Percentiles rank a stretch among this genome's conserved stretches.
phyloP scores from a whole-genome alignment of 2,329 filamentous ascomycete species.

The Nakataea oryzae region DNA sequence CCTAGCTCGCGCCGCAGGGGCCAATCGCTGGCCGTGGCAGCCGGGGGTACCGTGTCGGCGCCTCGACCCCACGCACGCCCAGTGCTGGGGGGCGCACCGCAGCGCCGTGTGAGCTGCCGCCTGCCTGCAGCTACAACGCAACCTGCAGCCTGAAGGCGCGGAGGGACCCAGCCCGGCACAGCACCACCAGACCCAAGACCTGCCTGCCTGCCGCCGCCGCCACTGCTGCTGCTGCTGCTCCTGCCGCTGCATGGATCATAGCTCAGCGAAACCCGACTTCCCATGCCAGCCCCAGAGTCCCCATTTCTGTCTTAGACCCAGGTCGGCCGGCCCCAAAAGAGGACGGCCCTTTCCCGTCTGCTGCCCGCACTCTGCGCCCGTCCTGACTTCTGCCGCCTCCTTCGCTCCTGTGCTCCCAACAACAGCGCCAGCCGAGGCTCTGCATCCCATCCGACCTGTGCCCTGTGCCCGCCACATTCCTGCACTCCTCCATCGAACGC shows the following conservation, averaged over 20 bases:
- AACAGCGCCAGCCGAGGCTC: background rate
- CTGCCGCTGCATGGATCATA: background rate
- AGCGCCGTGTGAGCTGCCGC: background rate
- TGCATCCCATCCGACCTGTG: background rate
- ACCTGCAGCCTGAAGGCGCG: background rate
- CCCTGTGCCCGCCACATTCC: background rate
- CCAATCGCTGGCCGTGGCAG: constrained; percentile 5
- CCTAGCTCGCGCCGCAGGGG: background rate
- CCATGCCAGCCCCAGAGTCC: background rate
- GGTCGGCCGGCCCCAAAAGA: background rate
- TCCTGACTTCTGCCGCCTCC: background rate
- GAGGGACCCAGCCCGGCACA: background rate
- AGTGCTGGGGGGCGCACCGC: background rate
- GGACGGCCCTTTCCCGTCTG: background rate
- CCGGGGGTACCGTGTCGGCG: background rate
- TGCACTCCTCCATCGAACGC: background rate
- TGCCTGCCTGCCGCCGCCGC: background rate
- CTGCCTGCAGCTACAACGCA: background rate
- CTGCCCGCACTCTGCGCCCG: background rate
- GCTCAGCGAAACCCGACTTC: background rate
- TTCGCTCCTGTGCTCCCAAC: background rate
- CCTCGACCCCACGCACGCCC: constrained; percentile 1
- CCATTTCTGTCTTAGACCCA: background rate
- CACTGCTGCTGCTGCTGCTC: background rate
- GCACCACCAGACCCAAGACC: background rate